Conservation (phyloP, 2,329 filamentous ascomycete genomes). For the Ophiobolus disseminans region DNA sequence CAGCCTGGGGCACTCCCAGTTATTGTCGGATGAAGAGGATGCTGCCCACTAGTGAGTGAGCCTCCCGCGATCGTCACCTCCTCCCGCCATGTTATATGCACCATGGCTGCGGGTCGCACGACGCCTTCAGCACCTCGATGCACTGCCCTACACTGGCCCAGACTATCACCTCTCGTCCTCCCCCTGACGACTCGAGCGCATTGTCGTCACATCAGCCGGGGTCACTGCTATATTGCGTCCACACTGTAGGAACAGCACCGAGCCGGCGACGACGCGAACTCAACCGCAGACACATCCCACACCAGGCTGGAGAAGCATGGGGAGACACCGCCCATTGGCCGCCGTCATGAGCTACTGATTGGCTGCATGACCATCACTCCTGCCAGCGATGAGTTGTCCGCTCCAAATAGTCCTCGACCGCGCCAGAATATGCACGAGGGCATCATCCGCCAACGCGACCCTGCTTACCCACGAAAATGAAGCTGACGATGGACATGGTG, state of each 20-base stretch:
- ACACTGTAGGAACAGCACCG: slow-evolving; percentile 23
- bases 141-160: slow-evolving; percentile 25
- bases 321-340: slow-evolving; percentile 7
- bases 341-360: slow-evolving; percentile 20
- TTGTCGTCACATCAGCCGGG: slow-evolving; percentile 19
- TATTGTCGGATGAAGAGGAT: not conserved
- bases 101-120: slow-evolving; percentile 33
- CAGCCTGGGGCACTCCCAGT: not conserved
- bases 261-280: not conserved
- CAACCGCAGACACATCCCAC: slow-evolving; percentile 11
- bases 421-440: slow-evolving; percentile 28
- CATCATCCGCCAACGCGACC: slow-evolving; percentile 27
- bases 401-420: slow-evolving; percentile 16
- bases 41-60: too few relatives aligned
- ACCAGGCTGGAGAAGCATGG: slow-evolving; percentile 18
- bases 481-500: slow-evolving; percentile 20
- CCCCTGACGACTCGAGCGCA: slow-evolving; percentile 23
- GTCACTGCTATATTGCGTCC: slow-evolving; percentile 15
- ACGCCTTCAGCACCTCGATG: slow-evolving; percentile 25
- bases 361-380: slow-evolving; percentile 22
- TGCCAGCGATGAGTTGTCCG: slow-evolving; percentile 46
- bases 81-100: slow-evolving; percentile 35
- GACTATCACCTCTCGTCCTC: slow-evolving; percentile 26
- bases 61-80: slow-evolving; percentile 18
- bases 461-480: slow-evolving; percentile 23